Percentiles rank a stretch among this genome's conserved stretches.
phyloP scores from a whole-genome alignment of 225 moss, liverwort and hornwort species.

The Neckera pumila region DNA sequence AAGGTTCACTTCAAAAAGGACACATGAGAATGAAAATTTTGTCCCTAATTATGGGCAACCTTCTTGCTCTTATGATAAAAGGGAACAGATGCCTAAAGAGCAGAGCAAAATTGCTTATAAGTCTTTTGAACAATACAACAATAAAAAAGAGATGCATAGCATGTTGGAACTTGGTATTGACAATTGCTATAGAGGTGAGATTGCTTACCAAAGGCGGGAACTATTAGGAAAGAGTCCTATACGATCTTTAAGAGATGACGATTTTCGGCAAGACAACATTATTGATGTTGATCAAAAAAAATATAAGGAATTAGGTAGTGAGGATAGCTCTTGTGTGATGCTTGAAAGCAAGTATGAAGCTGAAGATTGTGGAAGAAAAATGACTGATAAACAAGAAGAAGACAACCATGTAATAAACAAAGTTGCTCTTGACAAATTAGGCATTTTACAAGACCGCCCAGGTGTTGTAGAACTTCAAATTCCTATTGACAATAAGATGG shows the following conservation, averaged over 20 bases:
- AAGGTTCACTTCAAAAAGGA: background rate
- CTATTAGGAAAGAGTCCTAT: background rate
- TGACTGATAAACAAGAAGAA: background rate
- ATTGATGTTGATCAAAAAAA: background rate
- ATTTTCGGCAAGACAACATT: background rate
- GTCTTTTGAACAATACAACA: background rate
- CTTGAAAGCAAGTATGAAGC: background rate
- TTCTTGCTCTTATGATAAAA: background rate
- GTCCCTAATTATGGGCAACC: background rate
- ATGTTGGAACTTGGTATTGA: background rate
- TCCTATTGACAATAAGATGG: background rate
- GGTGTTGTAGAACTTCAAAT: background rate
- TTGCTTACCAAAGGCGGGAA: background rate
- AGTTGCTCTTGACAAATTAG: background rate
- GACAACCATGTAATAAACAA: background rate
- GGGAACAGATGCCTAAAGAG: background rate
- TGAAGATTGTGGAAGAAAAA: background rate
- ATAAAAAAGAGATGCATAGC: background rate
- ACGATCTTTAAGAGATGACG: background rate
- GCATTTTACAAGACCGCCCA: background rate
- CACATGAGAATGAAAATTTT: background rate
- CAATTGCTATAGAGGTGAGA: background rate
- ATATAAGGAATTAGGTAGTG: background rate
- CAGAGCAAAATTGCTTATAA: background rate
- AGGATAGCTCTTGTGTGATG: background rate